phyloP scores from a whole-genome alignment of 176 grass and related monocot species.

The Musa acuminata region DNA sequence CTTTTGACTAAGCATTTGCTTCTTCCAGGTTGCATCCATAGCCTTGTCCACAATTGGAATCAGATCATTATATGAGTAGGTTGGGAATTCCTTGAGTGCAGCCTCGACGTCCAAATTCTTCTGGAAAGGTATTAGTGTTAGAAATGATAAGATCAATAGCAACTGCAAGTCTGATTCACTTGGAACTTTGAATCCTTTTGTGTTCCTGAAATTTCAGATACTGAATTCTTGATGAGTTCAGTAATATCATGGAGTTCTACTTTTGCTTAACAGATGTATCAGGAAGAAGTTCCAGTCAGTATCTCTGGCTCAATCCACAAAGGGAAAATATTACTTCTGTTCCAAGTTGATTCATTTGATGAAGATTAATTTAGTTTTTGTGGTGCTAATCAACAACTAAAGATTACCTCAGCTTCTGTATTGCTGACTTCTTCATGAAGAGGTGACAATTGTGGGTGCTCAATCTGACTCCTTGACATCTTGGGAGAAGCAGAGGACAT shows the following conservation, averaged over 20 bases:
- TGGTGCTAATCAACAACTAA: background rate
- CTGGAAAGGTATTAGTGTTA: background rate
- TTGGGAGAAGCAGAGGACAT: constrained; percentile 9
- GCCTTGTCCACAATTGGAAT: constrained; percentile 80
- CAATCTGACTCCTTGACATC: constrained; percentile 42
- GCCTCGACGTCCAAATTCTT: constrained; percentile 9
- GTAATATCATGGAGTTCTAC: no score
- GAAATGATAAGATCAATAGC: no score
- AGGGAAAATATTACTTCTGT: no score
- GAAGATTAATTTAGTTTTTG: background rate
- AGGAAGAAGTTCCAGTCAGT: no score
- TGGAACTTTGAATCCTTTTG: background rate
- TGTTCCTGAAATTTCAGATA: background rate
- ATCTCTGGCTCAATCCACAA: no score
- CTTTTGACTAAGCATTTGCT: constrained; percentile 47
- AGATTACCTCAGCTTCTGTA: constrained; percentile 35
- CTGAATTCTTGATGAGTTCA: no score
- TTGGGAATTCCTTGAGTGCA: background rate
- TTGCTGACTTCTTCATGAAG: constrained; percentile 38
- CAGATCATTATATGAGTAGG: constrained; percentile 52
- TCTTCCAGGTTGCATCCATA: constrained; percentile 52
- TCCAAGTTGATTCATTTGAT: background rate
- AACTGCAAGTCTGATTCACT: background rate
- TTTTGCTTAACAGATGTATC: no score
- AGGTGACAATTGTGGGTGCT: constrained; percentile 64